phyloP scores from a whole-genome alignment of 2,329 filamentous ascomycete species.

The Teratosphaeria gauchensis region DNA sequence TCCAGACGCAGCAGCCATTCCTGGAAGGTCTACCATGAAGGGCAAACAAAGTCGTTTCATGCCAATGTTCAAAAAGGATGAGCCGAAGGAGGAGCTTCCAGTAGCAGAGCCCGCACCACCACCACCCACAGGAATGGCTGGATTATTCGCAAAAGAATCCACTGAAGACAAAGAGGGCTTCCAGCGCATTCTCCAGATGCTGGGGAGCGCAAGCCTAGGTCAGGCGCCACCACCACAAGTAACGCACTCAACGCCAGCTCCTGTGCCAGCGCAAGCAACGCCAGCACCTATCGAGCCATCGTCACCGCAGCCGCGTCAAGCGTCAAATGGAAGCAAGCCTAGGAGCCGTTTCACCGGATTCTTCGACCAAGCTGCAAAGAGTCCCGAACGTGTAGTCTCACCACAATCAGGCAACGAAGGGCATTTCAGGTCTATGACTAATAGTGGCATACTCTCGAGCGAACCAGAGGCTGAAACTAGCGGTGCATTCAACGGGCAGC shows the following conservation, averaged over 20 bases:
- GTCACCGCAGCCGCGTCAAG: slow-evolving; percentile 16
- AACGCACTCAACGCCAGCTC: slow-evolving; percentile 2
- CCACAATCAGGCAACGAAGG: slow-evolving; percentile 11
- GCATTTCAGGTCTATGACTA: slow-evolving; percentile 1
- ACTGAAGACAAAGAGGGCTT: slow-evolving; percentile 79
- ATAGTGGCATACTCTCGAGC: neutral
- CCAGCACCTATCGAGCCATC: slow-evolving; percentile 10
- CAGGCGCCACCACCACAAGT: neutral
- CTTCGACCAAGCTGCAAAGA: slow-evolving; percentile 22
- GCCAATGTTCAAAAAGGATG: slow-evolving; percentile 50
- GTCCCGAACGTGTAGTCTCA: slow-evolving; percentile 20
- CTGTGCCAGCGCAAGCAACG: neutral
- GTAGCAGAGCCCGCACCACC: slow-evolving; percentile 7
- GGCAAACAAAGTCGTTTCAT: slow-evolving; percentile 76
- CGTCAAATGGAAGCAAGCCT: slow-evolving; percentile 16
- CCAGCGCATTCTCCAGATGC: slow-evolving; percentile 16
- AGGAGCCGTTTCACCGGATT: slow-evolving; percentile 24
- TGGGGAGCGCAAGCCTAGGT: slow-evolving; percentile 4
- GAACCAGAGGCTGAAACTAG: slow-evolving; percentile 1
- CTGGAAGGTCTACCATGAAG: slow-evolving; percentile 37
- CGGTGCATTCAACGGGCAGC: slow-evolving; percentile 4
- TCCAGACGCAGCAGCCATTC: slow-evolving; percentile 26
- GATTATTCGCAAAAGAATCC: slow-evolving; percentile 27
- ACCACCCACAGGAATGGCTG: slow-evolving; percentile 14
- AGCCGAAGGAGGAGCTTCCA: slow-evolving; percentile 8